Conservation (phyloP, 768 basidiomycete species). For the Russula lepida region DNA sequence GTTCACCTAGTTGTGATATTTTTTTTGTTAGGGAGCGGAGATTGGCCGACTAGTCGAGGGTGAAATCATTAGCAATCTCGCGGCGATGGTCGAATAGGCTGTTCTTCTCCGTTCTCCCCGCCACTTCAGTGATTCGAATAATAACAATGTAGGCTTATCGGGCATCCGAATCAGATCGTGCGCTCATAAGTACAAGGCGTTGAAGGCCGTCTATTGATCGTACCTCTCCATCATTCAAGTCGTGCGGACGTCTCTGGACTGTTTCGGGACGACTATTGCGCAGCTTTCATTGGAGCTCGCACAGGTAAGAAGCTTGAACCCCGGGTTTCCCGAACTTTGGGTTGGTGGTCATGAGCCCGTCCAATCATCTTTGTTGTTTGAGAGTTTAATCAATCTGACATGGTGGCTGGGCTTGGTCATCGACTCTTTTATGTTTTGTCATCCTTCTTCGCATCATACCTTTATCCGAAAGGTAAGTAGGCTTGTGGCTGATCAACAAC, state of each 20-base stretch:
- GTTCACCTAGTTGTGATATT: background rate
- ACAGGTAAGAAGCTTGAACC: background rate
- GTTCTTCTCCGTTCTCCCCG: background rate
- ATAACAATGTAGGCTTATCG: no score
- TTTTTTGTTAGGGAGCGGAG: constrained; percentile 13
- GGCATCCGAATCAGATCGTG: no score
- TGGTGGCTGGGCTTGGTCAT: background rate
- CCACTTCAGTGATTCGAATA: background rate
- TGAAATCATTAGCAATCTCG: constrained; percentile 15
- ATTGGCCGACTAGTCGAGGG: constrained; percentile 22
- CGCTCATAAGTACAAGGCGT: background rate
- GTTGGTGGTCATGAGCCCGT: constrained; percentile 6
- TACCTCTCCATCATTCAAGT: background rate
- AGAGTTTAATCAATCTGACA: constrained; percentile 13
- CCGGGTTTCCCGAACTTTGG: background rate
- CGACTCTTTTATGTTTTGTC: background rate
- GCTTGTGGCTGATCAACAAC: no score
- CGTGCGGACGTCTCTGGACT: background rate
- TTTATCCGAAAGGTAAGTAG: background rate
- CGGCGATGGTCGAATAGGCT: background rate
- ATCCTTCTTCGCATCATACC: background rate
- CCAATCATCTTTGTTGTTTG: background rate
- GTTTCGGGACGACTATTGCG: background rate
- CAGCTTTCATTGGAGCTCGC: background rate
- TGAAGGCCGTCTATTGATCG: background rate